Evolutionary conservation across 192 early-diverging fungal species (phyloP).

Genomic region (Jimgerdemannia lactiflua): DNA sequence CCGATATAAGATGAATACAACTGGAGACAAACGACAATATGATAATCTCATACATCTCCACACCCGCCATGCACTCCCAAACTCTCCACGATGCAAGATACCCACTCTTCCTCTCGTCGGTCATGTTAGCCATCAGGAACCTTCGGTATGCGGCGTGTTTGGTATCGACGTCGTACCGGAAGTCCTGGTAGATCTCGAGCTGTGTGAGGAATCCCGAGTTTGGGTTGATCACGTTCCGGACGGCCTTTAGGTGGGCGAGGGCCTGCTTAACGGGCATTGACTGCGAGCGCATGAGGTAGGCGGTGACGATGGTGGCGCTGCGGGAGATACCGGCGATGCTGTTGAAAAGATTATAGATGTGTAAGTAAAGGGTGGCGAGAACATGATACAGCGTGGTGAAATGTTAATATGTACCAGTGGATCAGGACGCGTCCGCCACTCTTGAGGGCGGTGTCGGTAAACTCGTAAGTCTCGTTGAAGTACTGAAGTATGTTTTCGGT

Average conservation of each 20-base stretch:
- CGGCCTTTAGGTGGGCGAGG: constrained; percentile 23
- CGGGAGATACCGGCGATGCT: constrained; percentile 58
- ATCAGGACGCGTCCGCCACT: constrained; percentile 57
- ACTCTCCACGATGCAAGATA: too few species aligned
- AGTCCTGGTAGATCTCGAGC: constrained; percentile 23
- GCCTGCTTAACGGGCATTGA: constrained; percentile 20
- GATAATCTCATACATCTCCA: too few species aligned
- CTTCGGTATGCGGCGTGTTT: constrained; percentile 58
- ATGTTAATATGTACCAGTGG: constrained; percentile 52
- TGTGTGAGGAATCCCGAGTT: constrained; percentile 32
- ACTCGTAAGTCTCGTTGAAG: constrained; percentile 59
- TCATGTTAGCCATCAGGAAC: constrained; percentile 59
- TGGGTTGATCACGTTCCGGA: constrained; percentile 26
- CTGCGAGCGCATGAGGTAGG: constrained; percentile 50
- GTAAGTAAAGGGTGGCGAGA: background rate
- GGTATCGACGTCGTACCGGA: constrained; percentile 55
- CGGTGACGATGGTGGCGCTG: constrained; percentile 53
- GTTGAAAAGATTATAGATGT: background rate
- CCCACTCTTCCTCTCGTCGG: constrained; percentile 51
- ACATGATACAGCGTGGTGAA: too few species aligned
- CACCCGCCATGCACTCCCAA: too few species aligned
- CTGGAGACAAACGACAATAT: constrained; percentile 8
- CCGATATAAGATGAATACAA: too few species aligned
- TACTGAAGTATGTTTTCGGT: constrained; percentile 68
- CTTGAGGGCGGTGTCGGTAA: constrained; percentile 48